These are phyloP conservation scores for Punica granatum DNA, from an alignment of 345 rosid species.

Conservation along the genomic window DNA sequence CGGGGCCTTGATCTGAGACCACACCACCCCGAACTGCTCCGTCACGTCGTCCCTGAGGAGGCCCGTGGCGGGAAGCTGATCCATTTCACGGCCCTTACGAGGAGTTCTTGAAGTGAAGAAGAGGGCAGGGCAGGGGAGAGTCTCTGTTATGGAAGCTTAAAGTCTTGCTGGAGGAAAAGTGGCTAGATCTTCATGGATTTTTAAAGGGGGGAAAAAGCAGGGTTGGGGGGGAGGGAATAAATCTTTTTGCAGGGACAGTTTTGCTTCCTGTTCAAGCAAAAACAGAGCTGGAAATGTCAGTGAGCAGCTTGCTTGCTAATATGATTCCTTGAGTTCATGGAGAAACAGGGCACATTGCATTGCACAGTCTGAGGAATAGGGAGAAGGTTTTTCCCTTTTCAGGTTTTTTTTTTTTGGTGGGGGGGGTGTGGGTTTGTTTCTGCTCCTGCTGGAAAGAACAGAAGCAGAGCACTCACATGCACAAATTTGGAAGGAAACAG, in stretches of 20 bases:
- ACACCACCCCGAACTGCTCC: constrained; percentile 38
- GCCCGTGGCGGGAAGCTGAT: constrained; percentile 23
- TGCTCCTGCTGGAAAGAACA: neutral
- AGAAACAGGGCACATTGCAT: constrained; percentile 4
- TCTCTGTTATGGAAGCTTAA: neutral
- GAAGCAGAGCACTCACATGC: neutral
- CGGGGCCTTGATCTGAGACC: constrained; percentile 75
- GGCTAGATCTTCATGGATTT: constrained; percentile 2
- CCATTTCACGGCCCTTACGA: constrained; percentile 23
- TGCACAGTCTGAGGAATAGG: neutral
- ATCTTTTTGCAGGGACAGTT: constrained; percentile 5
- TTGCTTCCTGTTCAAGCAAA: constrained; percentile 35
- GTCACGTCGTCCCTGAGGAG: constrained; percentile 43
- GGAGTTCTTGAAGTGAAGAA: neutral
- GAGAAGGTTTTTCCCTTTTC: neutral
- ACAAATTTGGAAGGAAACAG: neutral
- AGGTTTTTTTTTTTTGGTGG: neutral
- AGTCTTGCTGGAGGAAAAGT: too few relatives aligned
- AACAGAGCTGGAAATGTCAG: constrained; percentile 29
- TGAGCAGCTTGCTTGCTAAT: neutral
- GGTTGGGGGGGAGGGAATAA: neutral
- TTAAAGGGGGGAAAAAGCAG: neutral
- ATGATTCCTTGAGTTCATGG: neutral
- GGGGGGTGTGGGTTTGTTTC: neutral
- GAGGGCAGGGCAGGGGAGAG: too few relatives aligned